Percentiles rank a stretch among this genome's conserved stretches.
phyloP scores from a whole-genome alignment of 106 monocot genomes.

The Dendrobium officinale region DNA sequence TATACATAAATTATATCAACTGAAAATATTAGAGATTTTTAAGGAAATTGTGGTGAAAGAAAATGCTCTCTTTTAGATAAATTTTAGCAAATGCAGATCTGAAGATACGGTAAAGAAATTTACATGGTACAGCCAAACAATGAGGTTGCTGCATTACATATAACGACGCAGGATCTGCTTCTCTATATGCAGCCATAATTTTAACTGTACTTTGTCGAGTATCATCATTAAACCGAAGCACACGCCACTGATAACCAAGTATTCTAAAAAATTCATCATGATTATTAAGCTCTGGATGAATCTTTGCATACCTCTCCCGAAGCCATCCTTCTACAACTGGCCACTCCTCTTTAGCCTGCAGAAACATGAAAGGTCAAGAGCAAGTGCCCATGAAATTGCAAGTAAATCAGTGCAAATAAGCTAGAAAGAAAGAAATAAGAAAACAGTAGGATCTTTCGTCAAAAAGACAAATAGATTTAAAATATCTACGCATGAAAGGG shows the following conservation, averaged over 20 bases:
- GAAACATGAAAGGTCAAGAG: background rate
- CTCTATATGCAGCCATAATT: constrained; percentile 70
- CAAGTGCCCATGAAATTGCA: background rate
- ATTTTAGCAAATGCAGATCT: background rate
- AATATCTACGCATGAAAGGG: background rate
- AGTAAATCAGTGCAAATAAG: background rate
- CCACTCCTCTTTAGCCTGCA: constrained; percentile 55
- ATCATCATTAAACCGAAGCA: constrained; percentile 74
- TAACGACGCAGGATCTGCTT: constrained; percentile 44
- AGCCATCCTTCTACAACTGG: constrained; percentile 53
- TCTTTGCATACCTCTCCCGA: constrained; percentile 50
- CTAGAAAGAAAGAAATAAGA: background rate
- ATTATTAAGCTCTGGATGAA: constrained; percentile 38
- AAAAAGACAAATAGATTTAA: background rate
- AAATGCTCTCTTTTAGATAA: background rate
- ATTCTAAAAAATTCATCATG: constrained; percentile 42
- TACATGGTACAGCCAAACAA: constrained; percentile 94
- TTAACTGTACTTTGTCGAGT: constrained; percentile 90
- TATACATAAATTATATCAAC: background rate
- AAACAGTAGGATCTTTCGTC: background rate
- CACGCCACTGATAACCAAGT: constrained; percentile 95
- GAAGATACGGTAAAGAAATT: constrained; percentile 10
- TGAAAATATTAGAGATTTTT: background rate
- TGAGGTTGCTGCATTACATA: constrained; percentile 85
- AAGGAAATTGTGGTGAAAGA: background rate